Evolutionary conservation across 2,329 filamentous ascomycete genomes (phyloP), one percentile per base, ranked within the genome.

Genomic region (Neoarthrinium moseri): DNA sequence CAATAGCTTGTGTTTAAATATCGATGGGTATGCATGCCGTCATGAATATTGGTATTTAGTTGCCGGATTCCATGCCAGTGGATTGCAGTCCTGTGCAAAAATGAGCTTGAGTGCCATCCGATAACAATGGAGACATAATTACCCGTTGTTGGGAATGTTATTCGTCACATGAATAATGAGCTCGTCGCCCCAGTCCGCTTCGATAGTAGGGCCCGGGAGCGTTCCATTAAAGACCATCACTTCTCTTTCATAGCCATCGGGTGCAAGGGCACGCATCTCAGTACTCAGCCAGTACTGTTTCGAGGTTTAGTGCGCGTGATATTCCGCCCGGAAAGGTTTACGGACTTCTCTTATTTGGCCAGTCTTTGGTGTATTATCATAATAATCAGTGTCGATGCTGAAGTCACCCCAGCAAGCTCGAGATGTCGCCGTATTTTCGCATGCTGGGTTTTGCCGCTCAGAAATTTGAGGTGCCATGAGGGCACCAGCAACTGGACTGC

Each of bases 21-120:
- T 26, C 13, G 13, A 35, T 20, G 15, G 35, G 6, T 7, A 24
- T 15, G 7, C 38, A 6, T 41, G 23, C 77, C 77, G 47, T 81
- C 77, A 49, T 80, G 71, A 67, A 76, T 73, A 2, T 74, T 72
- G 1, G 67, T 79, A 2, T 60, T 59, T 1, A 66, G 65, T 50
- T 79, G 75, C 2, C 73, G 64, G 45, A 80, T 70, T 0, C 77
- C 77, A 48, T 81, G 77, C 74, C 74, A 80, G 57, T 80, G 77
- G 4, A 80, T 61, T 3, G 70, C 56, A 0, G 71, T 67, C 24
- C 74, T 75, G 18, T n/a, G n/a, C n/a, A n/a, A n/a, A n/a, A n/a
- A n/a, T n/a, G n/a, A n/a, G n/a, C n/a, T n/a, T n/a, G n/a, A n/a
- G n/a, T n/a, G n/a, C n/a, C n/a, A n/a, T n/a, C n/a, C n/a, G n/a